Evolutionary conservation across 441 rosid genomes (phyloP).

Genomic region (Geranium incanum): DNA sequence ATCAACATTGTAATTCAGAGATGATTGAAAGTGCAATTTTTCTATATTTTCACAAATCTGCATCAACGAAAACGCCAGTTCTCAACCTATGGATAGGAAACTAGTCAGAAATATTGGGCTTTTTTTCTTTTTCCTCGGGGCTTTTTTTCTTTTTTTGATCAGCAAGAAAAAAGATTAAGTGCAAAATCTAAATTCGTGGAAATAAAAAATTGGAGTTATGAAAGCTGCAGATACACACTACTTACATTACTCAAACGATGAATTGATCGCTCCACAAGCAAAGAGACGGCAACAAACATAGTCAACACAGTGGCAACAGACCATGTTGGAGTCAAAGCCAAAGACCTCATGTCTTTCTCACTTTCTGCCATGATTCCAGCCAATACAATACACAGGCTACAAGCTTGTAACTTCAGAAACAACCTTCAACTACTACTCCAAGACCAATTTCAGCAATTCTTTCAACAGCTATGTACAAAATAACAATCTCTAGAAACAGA

Average conservation of each 20-base stretch:
- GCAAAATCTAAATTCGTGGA: background rate
- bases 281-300: constrained; percentile 63
- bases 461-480: background rate
- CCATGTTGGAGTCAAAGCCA: constrained; percentile 90
- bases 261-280: constrained; percentile 75
- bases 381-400: constrained; percentile 14
- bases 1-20: background rate
- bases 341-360: constrained; percentile 44
- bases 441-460: background rate
- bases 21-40: background rate
- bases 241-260: constrained; percentile 51
- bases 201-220: background rate
- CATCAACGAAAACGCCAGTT: background rate
- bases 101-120: background rate
- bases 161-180: no score
- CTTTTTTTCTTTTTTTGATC: no score
- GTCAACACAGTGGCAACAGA: constrained; percentile 82
- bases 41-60: background rate
- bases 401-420: background rate
- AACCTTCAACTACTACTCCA: background rate
- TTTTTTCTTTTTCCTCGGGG: no score
- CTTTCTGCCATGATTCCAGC: constrained; percentile 31
- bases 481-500: background rate
- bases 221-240: background rate
- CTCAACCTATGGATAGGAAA: background rate